Evolutionary conservation across 2,329 filamentous ascomycete genomes (phyloP).

Genomic region (Graphilbum fragrans): DNA sequence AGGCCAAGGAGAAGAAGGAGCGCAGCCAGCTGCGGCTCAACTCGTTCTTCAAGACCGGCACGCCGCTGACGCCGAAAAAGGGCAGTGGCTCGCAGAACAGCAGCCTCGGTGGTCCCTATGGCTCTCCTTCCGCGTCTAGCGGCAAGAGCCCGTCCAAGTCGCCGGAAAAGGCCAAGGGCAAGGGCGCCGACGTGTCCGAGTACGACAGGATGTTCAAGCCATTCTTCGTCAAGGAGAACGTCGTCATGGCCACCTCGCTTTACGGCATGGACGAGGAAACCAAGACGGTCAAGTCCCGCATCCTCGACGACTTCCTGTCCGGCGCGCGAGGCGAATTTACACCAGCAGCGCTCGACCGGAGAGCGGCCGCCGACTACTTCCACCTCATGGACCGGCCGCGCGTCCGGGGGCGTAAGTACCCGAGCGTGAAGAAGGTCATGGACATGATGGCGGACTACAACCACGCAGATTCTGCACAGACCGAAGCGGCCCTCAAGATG

Average conservation of each 20-base stretch:
- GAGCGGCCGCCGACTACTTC: slow-evolving; percentile 30
- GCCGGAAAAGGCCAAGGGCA: slow-evolving; percentile 16
- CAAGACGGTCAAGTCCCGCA: slow-evolving; percentile 33
- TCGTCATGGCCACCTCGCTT: slow-evolving; percentile 51
- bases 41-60: slow-evolving; percentile 29
- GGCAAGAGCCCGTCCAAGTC: slow-evolving; percentile 12
- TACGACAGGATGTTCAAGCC: slow-evolving; percentile 66
- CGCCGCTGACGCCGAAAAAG: slow-evolving; percentile 24
- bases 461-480: slow-evolving; percentile 26
- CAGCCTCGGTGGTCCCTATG: slow-evolving; percentile 7
- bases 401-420: slow-evolving; percentile 16
- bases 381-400: slow-evolving; percentile 23
- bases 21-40: slow-evolving; percentile 33
- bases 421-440: slow-evolving; percentile 50
- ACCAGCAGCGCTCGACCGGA: slow-evolving; percentile 20
- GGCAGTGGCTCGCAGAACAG: too few species aligned
- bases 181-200: slow-evolving; percentile 28
- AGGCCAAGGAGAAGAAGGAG: slow-evolving; percentile 37
- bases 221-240: slow-evolving; percentile 67
- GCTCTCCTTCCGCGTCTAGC: background rate
- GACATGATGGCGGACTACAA: slow-evolving; percentile 19
- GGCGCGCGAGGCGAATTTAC: slow-evolving; percentile 33
- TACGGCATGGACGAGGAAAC: slow-evolving; percentile 48
- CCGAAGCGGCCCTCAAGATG: slow-evolving; percentile 21
- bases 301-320: slow-evolving; percentile 39